phyloP scores from a whole-genome alignment of 164 flowering plant species.

The Taxillus chinensis region DNA sequence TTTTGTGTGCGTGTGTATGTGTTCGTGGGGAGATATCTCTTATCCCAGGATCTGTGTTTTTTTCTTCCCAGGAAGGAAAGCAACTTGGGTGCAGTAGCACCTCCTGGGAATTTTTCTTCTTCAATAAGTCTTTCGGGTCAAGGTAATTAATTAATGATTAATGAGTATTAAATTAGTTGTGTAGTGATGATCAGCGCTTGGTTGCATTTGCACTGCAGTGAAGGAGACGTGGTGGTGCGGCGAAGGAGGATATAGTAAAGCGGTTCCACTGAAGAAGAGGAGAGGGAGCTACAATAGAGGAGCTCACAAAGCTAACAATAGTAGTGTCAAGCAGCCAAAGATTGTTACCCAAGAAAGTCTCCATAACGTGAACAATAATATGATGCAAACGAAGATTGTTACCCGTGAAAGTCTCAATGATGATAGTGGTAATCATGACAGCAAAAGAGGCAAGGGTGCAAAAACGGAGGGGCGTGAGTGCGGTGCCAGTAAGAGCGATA shows the following conservation, averaged over 20 bases:
- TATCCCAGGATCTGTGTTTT: conserved; percentile 6
- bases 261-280: conserved; percentile 49
- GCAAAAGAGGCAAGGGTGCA: not conserved
- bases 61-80: conserved; percentile 18
- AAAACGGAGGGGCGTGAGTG: not conserved
- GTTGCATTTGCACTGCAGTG: not conserved
- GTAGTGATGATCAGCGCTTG: not conserved
- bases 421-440: not conserved
- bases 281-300: conserved; percentile 19
- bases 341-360: not conserved
- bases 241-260: conserved; percentile 22
- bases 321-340: conserved; percentile 2
- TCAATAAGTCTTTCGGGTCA: not conserved
- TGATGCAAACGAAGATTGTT: not conserved
- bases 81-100: conserved; percentile 12
- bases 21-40: conserved; percentile 3
- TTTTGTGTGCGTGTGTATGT: conserved; percentile 1
- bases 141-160: not conserved
- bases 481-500: not conserved
- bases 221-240: conserved; percentile 18
- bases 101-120: not conserved
- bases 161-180: not conserved
- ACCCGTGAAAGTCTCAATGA: not conserved
- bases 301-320: not conserved
- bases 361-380: not conserved